Evolutionary conservation across 148 eudicot species (phyloP), one percentile per base, ranked within the genome.

Genomic region (Agrostemma githago): DNA sequence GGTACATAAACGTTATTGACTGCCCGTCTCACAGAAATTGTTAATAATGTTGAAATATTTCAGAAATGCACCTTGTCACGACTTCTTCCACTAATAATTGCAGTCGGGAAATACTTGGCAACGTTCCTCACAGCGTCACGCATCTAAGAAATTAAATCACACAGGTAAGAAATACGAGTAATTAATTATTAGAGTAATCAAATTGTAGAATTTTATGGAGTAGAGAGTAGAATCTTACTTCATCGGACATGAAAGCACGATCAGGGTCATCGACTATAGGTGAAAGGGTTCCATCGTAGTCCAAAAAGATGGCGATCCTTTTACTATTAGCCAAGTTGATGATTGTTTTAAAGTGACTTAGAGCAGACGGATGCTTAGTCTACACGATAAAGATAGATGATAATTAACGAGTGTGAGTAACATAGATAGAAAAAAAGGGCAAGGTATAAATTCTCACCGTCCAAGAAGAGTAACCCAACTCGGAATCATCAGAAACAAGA

Each of bases 211-310:
- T 42, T 60, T 15, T n/a, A 40, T 10, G 34, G 0, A 21, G 54
- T 43, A 43, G 6, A 2, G 46, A 43, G 46, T 48, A 48, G 9
- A 56, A 40, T 46, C 77, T 82, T 79, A 82, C 85, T 42, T 59
- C 96, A 66, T 79, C 79, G 20, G 96, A 87, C 93, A 92, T 86
- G 76, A 92, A 80, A 71, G 98, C 98, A 70, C 89, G 84, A 83
- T 92, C 98, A 75, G 96, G 96, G 71, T 92, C 93, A 77, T 90
- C 88, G 0, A 92, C 98, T 11, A 92, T 92, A 5, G 97, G 97
- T 26, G 96, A 86, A 38, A 92, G 93, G 21, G 97, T 92, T 19
- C 96, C 98, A 26, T 92, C 98, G 79, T 92, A 93, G 80, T 93
- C 98, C 81, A 90, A 75, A 76, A 93, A 93, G 20, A 93, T 54